phyloP scores from a whole-genome alignment of 1,284 basidiomycete genomes.

The Cutaneotrichosporon daszewskae region DNA sequence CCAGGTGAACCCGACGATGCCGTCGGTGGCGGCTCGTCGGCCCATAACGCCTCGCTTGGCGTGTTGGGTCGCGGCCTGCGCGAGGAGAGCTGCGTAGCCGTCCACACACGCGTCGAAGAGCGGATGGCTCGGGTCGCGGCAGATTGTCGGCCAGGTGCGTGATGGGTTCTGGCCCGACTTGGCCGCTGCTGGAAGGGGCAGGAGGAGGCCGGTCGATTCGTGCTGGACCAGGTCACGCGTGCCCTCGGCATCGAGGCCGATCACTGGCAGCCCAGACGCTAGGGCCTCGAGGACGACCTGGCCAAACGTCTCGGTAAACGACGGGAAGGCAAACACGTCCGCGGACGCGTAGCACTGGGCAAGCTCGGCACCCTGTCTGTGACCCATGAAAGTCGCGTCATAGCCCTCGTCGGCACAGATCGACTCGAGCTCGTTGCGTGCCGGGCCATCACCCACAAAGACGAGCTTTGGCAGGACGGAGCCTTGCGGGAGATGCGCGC shows the following conservation, averaged over 20 bases:
- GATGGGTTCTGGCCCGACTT: slow-evolving; percentile 9
- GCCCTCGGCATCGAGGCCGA: slow-evolving; percentile 56
- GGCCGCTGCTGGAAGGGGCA: slow-evolving; percentile 36
- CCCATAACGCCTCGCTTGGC: slow-evolving; percentile 49
- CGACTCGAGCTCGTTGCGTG: slow-evolving; percentile 49
- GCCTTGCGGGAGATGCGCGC: slow-evolving; percentile 20
- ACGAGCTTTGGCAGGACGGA: slow-evolving; percentile 50
- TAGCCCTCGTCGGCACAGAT: slow-evolving; percentile 49
- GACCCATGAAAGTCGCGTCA: slow-evolving; percentile 54
- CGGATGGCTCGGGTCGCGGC: slow-evolving; percentile 34
- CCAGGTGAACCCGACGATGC: slow-evolving; percentile 51
- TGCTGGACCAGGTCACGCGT: slow-evolving; percentile 55
- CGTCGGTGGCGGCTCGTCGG: slow-evolving; percentile 43
- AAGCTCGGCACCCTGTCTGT: slow-evolving; percentile 48
- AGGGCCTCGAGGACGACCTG: slow-evolving; percentile 57
- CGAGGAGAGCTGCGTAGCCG: slow-evolving; percentile 50
- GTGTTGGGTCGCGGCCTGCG: slow-evolving; percentile 41
- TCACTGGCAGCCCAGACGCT: slow-evolving; percentile 54
- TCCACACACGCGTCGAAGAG: slow-evolving; percentile 45
- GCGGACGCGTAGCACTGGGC: slow-evolving; percentile 53
- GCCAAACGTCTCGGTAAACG: slow-evolving; percentile 55
- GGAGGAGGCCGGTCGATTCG: slow-evolving; percentile 49
- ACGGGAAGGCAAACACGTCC: slow-evolving; percentile 55
- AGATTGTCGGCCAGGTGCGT: slow-evolving; percentile 36
- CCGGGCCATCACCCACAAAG: slow-evolving; percentile 56